phyloP scores from a whole-genome alignment of 768 basidiomycete genomes.

The Phylloporus arenicola region DNA sequence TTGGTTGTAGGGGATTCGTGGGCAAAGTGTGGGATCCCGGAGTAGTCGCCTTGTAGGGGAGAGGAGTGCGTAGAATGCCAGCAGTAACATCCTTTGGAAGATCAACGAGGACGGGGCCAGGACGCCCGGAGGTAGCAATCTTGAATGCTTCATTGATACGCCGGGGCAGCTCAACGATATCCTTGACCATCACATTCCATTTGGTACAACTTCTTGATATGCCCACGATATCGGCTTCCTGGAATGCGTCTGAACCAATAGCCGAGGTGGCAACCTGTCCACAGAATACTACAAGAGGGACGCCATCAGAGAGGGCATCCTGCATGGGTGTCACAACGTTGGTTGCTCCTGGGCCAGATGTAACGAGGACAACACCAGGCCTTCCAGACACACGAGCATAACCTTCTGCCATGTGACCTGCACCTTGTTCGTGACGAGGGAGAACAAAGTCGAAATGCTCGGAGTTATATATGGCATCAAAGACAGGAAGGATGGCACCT shows the following conservation, averaged over 20 bases:
- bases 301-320: constrained; percentile 90
- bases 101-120: constrained; percentile 96
- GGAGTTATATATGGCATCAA: constrained; percentile 98
- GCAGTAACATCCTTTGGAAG: constrained; percentile 99
- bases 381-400: constrained; percentile 97
- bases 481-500: constrained; percentile 98
- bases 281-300: constrained; percentile 91
- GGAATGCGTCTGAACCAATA: constrained; percentile 98
- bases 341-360: constrained; percentile 96
- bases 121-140: constrained; percentile 94
- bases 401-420: constrained; percentile 98
- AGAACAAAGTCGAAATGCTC: constrained; percentile 92
- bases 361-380: constrained; percentile 96
- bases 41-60: constrained; percentile 82
- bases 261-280: constrained; percentile 99
- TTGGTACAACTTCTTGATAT: constrained; percentile 97
- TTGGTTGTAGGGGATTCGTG: constrained; percentile 59
- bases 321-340: constrained; percentile 99
- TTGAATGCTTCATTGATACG: constrained; percentile 99
- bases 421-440: constrained; percentile 96
- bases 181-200: constrained; percentile 99
- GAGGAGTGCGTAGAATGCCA: constrained; percentile 75
- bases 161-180: constrained; percentile 88
- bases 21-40: constrained; percentile 78
- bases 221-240: constrained; percentile 95